Evolutionary conservation across 1,139 yeast species (phyloP).

Genomic region (Pichia sp.): DNA sequence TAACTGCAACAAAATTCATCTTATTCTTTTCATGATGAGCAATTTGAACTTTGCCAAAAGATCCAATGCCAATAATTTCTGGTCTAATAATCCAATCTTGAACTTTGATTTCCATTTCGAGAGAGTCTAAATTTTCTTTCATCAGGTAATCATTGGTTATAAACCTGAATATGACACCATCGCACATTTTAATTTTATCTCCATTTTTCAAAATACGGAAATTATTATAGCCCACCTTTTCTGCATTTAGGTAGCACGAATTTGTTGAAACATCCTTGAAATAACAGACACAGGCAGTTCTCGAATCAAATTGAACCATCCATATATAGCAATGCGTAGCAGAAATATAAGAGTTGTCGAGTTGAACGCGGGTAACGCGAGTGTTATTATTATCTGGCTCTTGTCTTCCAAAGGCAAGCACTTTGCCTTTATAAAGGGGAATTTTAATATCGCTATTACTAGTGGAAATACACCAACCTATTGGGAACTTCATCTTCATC

Average conservation of each 20-base stretch:
- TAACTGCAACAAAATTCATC: slow-evolving; percentile 39
- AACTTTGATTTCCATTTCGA: neutral
- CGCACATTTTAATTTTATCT: slow-evolving; percentile 31
- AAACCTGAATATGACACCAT: slow-evolving; percentile 1
- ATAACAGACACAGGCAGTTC: slow-evolving; percentile 41
- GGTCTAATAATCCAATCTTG: slow-evolving; percentile 36
- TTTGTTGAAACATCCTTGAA: slow-evolving; percentile 46
- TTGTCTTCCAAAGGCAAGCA: slow-evolving; percentile 51
- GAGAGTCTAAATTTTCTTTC: neutral
- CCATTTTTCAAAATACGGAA: slow-evolving; percentile 34
- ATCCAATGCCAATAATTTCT: slow-evolving; percentile 47
- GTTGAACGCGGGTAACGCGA: slow-evolving; percentile 8
- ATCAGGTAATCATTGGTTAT: neutral
- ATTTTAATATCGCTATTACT: too few relatives aligned
- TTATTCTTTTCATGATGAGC: slow-evolving; percentile 19
- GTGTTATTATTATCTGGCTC: slow-evolving; percentile 45
- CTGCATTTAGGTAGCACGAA: slow-evolving; percentile 41
- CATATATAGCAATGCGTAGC: slow-evolving; percentile 21
- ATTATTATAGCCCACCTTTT: slow-evolving; percentile 17
- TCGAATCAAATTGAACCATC: slow-evolving; percentile 37
- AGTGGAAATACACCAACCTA: too few relatives aligned
- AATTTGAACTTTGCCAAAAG: slow-evolving; percentile 45
- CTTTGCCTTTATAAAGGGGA: slow-evolving; percentile 51
- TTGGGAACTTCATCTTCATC: too few relatives aligned
- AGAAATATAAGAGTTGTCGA: slow-evolving; percentile 15